Percentiles rank a stretch among this genome's conserved stretches.
Conservation (phyloP, 805 yeast species). For the Candida ficus region DNA sequence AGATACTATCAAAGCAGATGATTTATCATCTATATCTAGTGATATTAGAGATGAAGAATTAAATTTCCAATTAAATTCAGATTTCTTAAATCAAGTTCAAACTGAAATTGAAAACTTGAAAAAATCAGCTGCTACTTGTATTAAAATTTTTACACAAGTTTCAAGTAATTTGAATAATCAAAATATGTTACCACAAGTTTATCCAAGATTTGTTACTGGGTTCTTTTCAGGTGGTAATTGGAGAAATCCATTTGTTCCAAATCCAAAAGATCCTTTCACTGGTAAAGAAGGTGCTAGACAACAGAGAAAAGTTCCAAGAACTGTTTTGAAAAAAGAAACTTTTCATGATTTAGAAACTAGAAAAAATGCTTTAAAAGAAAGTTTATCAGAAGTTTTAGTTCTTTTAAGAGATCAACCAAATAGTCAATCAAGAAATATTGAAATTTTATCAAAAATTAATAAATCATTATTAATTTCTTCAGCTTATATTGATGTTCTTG, state of each 20-base stretch:
- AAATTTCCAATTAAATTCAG: constrained; percentile 3
- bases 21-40: not conserved
- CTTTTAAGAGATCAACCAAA: constrained; percentile 37
- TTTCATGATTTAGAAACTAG: constrained; percentile 32
- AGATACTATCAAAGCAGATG: constrained; percentile 18
- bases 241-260: constrained; percentile 61
- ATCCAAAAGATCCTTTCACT: constrained; percentile 25
- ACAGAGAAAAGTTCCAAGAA: constrained; percentile 31
- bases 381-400: constrained; percentile 38
- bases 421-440: constrained; percentile 41
- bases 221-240: constrained; percentile 77
- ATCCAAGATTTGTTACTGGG: constrained; percentile 62
- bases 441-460: constrained; percentile 47
- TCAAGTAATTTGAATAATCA: constrained; percentile 26
- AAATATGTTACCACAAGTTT: constrained; percentile 48
- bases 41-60: constrained; percentile 8
- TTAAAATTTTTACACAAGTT: constrained; percentile 26
- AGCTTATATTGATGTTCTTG: constrained; percentile 46
- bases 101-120: constrained; percentile 34
- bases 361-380: constrained; percentile 33
- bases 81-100: constrained; percentile 35
- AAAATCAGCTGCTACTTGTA: constrained; percentile 25
- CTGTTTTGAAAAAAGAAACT: constrained; percentile 47
- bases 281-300: constrained; percentile 22
- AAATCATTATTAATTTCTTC: constrained; percentile 46